A percentile compares a stretch with the other conserved stretches of the same genome.
Evolutionary conservation across 345 rosid species (phyloP).

Genomic region (Linum lewisii): DNA sequence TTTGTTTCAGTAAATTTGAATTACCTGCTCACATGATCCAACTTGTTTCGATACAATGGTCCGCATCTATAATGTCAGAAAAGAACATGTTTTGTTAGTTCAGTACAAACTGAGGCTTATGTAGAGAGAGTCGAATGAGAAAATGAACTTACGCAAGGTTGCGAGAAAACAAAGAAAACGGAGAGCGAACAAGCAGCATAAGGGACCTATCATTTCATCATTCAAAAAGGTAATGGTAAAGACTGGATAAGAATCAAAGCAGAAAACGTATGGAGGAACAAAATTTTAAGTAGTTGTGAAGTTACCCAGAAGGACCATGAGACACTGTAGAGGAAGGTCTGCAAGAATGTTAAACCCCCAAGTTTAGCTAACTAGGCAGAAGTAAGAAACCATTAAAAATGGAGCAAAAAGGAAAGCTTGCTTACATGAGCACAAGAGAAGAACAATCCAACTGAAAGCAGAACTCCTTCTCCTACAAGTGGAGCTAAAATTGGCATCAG

Average conservation of each 20-base stretch:
- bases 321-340: constrained; percentile 69
- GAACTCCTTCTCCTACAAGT: constrained; percentile 54
- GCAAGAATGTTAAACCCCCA: constrained; percentile 22
- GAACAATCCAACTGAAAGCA: constrained; percentile 71
- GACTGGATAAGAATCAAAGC: not conserved
- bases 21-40: constrained; percentile 70
- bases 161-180: constrained; percentile 45
- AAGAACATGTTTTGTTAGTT: not conserved
- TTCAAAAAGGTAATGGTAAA: constrained; percentile 13
- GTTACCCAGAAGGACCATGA: constrained; percentile 90
- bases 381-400: not conserved
- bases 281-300: too few species aligned
- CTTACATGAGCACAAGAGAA: constrained; percentile 66
- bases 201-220: constrained; percentile 48
- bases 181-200: constrained; percentile 63
- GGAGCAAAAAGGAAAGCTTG: constrained; percentile 6
- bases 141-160: constrained; percentile 61
- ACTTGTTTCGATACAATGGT: constrained; percentile 90
- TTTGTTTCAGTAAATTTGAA: not conserved
- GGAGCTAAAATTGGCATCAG: constrained; percentile 77
- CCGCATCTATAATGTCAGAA: constrained; percentile 40
- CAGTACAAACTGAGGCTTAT: not conserved
- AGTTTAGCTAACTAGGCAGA: not conserved
- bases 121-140: constrained; percentile 1
- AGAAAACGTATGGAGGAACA: not conserved